Percentiles rank a stretch among this genome's conserved stretches.
These are phyloP conservation scores for Alternaria consortialis DNA, from an alignment of 2,329 filamentous ascomycete species.

Conservation along the genomic window DNA sequence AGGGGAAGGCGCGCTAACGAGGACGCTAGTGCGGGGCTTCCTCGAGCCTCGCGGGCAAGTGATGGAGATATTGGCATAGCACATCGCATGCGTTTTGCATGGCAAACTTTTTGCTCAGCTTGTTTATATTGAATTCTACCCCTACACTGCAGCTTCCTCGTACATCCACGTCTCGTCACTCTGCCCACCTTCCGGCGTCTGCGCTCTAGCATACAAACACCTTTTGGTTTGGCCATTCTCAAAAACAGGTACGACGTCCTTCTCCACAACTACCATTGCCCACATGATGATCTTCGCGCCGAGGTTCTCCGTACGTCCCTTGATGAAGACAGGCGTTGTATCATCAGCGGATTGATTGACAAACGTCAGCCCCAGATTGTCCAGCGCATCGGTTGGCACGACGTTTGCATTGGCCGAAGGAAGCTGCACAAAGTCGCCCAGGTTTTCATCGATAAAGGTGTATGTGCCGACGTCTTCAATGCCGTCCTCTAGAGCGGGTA, in stretches of 20 bases:
- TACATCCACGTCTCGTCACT: constrained; percentile 25
- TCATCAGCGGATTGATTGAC: constrained; percentile 12
- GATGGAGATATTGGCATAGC: too few relatives aligned
- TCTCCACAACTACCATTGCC: constrained; percentile 34
- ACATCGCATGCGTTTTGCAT: neutral
- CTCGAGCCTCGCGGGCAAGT: neutral
- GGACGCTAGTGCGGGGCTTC: constrained; percentile 18
- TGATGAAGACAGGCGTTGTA: constrained; percentile 12
- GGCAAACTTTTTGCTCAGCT: neutral
- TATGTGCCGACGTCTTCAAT: constrained; percentile 38
- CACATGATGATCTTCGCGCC: constrained; percentile 34
- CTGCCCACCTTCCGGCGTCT: neutral
- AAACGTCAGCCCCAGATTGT: constrained; percentile 25
- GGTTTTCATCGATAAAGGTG: constrained; percentile 32
- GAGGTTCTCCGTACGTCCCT: constrained; percentile 24
- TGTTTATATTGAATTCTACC: neutral
- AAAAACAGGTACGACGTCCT: constrained; percentile 20
- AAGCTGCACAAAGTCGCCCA: constrained; percentile 28
- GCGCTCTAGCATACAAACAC: constrained; percentile 20
- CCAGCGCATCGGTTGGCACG: constrained; percentile 20
- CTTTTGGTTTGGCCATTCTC: constrained; percentile 9
- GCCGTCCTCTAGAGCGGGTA: constrained; percentile 34
- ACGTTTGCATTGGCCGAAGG: constrained; percentile 1
- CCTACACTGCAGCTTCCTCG: neutral
- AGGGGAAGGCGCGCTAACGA: constrained; percentile 14